These are phyloP conservation scores for Starmerella stigmatis DNA, from an alignment of 805 yeast species.

Conservation along the genomic window DNA sequence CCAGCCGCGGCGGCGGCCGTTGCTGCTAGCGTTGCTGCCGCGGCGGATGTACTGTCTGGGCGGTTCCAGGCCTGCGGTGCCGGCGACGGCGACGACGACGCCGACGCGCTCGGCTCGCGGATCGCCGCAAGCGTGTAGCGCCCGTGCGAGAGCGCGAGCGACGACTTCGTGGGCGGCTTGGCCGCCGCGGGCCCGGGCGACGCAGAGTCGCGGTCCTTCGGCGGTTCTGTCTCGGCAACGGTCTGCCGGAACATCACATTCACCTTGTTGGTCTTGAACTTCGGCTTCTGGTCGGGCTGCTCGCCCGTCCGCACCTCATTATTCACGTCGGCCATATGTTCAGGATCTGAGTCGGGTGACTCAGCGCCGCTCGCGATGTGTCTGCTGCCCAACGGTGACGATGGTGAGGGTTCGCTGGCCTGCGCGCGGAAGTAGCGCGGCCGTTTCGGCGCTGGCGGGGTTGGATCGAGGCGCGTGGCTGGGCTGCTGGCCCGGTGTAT, in stretches of 20 bases:
- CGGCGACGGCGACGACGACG: conserved; percentile 4
- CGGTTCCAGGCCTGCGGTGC: conserved; percentile 11
- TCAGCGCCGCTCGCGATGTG: neutral
- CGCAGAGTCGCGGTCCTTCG: conserved; percentile 4
- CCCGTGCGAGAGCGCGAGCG: conserved; percentile 1
- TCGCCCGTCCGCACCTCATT: conserved; percentile 5
- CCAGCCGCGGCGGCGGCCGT: neutral
- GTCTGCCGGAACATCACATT: conserved; percentile 27
- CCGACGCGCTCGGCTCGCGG: neutral
- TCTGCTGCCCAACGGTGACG: neutral
- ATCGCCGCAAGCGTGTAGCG: conserved; percentile 8
- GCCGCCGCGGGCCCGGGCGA: conserved; percentile 5
- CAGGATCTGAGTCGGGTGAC: conserved; percentile 6
- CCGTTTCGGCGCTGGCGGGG: no score
- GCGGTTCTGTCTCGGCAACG: conserved; percentile 5
- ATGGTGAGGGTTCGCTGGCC: no score
- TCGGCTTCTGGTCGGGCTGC: conserved; percentile 23
- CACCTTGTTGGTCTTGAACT: conserved; percentile 33
- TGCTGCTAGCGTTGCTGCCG: neutral
- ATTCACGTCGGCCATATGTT: conserved; percentile 6
- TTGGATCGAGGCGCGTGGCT: no score
- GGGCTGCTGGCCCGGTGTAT: no score
- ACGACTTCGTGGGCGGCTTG: conserved; percentile 2
- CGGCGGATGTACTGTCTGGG: neutral
- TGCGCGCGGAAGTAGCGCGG: no score